Evolutionary conservation across 1,139 yeast species (phyloP), one percentile per base, ranked within the genome.

Genomic region (Yarrowia galli): DNA sequence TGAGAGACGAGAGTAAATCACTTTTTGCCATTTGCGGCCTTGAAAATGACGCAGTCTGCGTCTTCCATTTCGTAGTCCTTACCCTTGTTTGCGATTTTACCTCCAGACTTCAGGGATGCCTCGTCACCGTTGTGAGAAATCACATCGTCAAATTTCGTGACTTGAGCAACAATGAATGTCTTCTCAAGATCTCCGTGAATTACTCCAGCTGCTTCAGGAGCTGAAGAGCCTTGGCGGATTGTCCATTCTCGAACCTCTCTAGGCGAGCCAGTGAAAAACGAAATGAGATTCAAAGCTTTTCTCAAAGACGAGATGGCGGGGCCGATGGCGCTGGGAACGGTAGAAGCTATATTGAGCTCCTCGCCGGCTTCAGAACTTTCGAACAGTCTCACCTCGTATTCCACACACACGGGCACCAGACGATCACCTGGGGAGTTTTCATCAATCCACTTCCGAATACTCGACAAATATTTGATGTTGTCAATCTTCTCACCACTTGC

Each of bases 241-340:
- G 96, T 90, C 98, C 99, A 93, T 77, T 95, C 97, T 72, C 97
- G 84, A 5, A 92, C 93, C 79, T 95, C 98, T 65, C 86, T 84
- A 15, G 92, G 89, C 15, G 98, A 98, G 78, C 96, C 89, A 1
- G 99, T 93, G 81, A 89, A 93, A 79, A 88, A 95, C 60, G 97
- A 90, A 60, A 93, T 89, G 72, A 93, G 83, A 68, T 86, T 83
- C 60, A 93, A 80, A 2, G 88, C 85, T 35, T 81, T 77, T 73
- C 96, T 85, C 92, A 92, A 35, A 20, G 67, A 25, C 1, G 42
- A 40, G 22, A 64, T 51, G 6, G 61, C 60, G 18, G 67, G 61
- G 28, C 61, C 61, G 16, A 64, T 53, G 9, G 67, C 67, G 9
- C 51, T 38, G 10, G 48, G 63, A 12, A 56, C 63, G 6, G 63